Percentiles rank a stretch among this genome's conserved stretches.
Evolutionary conservation across 1,284 basidiomycete species (phyloP).

Genomic region (Polyporus tsugae): DNA sequence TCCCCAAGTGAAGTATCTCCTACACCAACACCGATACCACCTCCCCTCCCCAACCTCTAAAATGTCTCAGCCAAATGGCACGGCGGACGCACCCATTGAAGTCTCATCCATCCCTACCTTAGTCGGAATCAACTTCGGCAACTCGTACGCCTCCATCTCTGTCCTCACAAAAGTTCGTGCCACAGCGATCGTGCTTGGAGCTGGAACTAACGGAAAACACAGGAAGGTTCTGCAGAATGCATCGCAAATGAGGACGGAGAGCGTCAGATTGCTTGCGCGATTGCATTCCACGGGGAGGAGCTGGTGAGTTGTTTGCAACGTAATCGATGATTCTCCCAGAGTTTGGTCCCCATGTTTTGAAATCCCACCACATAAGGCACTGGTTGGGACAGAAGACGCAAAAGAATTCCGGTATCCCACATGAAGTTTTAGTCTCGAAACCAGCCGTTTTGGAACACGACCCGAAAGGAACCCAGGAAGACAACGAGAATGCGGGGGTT

Average conservation of each 20-base stretch:
- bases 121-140: slow-evolving; percentile 97
- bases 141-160: slow-evolving; percentile 94
- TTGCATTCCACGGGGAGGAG: slow-evolving; percentile 93
- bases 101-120: slow-evolving; percentile 57
- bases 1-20: not conserved
- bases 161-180: slow-evolving; percentile 89
- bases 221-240: slow-evolving; percentile 92
- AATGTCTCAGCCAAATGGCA: slow-evolving; percentile 50
- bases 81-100: slow-evolving; percentile 45
- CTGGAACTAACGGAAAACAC: not conserved
- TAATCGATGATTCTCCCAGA: no score
- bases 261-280: slow-evolving; percentile 95
- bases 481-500: no score
- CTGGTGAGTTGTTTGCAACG: slow-evolving; percentile 62
- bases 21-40: slow-evolving; percentile 11
- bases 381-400: no score
- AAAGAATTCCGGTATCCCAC: no score
- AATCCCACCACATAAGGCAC: not conserved
- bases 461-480: no score
- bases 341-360: not conserved
- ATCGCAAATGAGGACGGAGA: slow-evolving; percentile 99
- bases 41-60: slow-evolving; percentile 4
- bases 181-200: slow-evolving; percentile 2
- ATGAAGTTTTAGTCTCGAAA: no score
- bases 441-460: no score